Conservation (phyloP, 768 basidiomycete genomes). For the Agaricus blazei region DNA sequence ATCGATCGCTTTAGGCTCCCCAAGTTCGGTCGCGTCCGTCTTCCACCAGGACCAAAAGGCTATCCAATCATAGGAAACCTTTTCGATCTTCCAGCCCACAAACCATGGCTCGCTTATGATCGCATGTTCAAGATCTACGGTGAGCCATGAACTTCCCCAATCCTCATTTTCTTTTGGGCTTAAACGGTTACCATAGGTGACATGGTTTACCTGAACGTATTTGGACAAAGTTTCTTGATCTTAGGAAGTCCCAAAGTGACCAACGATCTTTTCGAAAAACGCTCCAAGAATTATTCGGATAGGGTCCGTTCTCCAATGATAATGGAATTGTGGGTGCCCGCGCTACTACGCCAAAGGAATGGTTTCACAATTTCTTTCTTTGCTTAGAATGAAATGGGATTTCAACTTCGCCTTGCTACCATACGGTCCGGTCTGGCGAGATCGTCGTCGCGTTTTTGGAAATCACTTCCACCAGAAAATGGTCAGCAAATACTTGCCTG, state of each 20-base stretch:
- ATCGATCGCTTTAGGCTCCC: neutral
- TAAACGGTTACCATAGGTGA: conserved; percentile 31
- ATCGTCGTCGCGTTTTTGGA: conserved; percentile 32
- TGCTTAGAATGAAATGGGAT: conserved; percentile 19
- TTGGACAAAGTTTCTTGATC: conserved; percentile 27
- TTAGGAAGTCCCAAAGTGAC: conserved; percentile 25
- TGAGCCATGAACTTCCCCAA: conserved; percentile 1
- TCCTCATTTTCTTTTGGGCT: neutral
- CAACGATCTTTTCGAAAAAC: conserved; percentile 50
- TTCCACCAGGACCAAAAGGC: conserved; percentile 27
- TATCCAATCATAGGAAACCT: conserved; percentile 25
- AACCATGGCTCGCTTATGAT: conserved; percentile 24
- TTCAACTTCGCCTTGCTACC: conserved; percentile 45
- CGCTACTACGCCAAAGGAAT: neutral
- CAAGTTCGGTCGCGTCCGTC: conserved; percentile 8
- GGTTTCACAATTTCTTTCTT: neutral
- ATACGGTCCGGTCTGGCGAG: conserved; percentile 34
- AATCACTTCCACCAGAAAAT: conserved; percentile 10
- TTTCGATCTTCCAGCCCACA: conserved; percentile 20
- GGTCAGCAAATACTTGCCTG: conserved; percentile 2
- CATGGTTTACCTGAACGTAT: conserved; percentile 43
- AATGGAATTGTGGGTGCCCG: conserved; percentile 36
- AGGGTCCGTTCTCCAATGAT: conserved; percentile 42
- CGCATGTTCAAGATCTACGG: conserved; percentile 28
- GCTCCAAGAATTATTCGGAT: conserved; percentile 50